A percentile compares a stretch with the other conserved stretches of the same genome.
These are phyloP conservation scores for Ehretia macrophylla DNA, from an alignment of 257 asterid genomes.

Conservation along the genomic window DNA sequence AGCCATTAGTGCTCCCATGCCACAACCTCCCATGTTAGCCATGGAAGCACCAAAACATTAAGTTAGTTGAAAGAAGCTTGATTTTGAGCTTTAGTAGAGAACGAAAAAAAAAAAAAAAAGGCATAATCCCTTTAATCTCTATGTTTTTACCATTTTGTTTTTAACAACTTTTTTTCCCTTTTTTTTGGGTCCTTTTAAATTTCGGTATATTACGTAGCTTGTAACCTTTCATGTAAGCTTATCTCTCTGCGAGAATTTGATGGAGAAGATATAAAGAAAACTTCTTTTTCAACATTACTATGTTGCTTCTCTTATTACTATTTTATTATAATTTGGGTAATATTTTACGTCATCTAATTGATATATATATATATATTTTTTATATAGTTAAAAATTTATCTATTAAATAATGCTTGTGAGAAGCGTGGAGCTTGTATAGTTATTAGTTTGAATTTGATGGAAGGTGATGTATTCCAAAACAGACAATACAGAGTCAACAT, in stretches of 20 bases:
- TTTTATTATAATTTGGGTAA: too few relatives aligned
- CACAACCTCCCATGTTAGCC: conserved; percentile 58
- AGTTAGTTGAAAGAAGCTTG: background rate
- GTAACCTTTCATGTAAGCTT: conserved; percentile 30
- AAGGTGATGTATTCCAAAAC: too few relatives aligned
- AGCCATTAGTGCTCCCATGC: conserved; percentile 38
- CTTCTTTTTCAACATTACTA: background rate
- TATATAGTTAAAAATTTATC: too few relatives aligned
- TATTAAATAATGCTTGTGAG: too few relatives aligned
- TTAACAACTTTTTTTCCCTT: background rate
- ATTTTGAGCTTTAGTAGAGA: background rate
- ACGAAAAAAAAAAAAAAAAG: background rate
- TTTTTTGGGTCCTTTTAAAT: background rate
- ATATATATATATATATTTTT: too few relatives aligned
- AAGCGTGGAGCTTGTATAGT: too few relatives aligned
- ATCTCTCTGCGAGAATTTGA: conserved; percentile 20
- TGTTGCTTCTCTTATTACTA: background rate
- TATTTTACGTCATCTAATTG: too few relatives aligned
- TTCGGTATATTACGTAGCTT: conserved; percentile 20
- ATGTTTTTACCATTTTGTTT: background rate
- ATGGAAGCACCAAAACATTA: conserved; percentile 46
- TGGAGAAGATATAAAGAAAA: conserved; percentile 2
- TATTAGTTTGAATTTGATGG: too few relatives aligned
- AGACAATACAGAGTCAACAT: too few relatives aligned
- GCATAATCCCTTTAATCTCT: conserved; percentile 18